phyloP scores from a whole-genome alignment of 2,329 filamentous ascomycete species.

The Fusarium drepaniforme region DNA sequence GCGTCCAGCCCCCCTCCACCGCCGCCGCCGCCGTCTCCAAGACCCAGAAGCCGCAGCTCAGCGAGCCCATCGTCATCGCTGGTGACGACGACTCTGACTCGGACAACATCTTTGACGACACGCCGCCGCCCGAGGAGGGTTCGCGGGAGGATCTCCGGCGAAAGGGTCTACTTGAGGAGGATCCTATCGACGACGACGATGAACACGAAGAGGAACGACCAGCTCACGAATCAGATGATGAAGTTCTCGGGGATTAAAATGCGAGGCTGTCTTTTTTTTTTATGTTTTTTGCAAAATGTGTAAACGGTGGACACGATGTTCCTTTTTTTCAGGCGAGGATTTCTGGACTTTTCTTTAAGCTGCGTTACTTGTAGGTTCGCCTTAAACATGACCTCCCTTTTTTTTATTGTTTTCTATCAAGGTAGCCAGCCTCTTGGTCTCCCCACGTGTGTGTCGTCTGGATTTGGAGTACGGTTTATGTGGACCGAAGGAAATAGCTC shows the following conservation, averaged over 20 bases:
- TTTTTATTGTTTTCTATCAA: conserved; percentile 15
- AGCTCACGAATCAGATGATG: conserved; percentile 57
- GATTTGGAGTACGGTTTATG: conserved; percentile 42
- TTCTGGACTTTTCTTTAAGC: conserved; percentile 6
- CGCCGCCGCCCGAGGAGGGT: conserved; percentile 68
- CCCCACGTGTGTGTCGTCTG: conserved; percentile 11
- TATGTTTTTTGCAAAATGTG: neutral
- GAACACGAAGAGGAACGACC: conserved; percentile 47
- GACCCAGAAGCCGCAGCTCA: conserved; percentile 50
- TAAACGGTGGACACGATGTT: conserved; percentile 22
- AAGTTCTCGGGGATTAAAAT: conserved; percentile 59
- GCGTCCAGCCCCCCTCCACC: conserved; percentile 30
- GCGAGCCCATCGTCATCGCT: conserved; percentile 61
- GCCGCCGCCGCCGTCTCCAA: conserved; percentile 37
- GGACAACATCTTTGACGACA: conserved; percentile 60
- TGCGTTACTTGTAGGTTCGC: conserved; percentile 11
- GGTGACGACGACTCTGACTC: conserved; percentile 52
- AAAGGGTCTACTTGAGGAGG: conserved; percentile 67
- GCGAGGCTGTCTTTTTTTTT: neutral
- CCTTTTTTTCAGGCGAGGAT: conserved; percentile 3
- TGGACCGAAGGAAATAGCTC: conserved; percentile 23
- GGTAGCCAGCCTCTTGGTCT: conserved; percentile 21
- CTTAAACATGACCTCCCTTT: conserved; percentile 11
- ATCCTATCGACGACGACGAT: conserved; percentile 54
- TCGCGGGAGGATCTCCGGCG: conserved; percentile 68